Conservation (phyloP, 192 early-diverging fungal species). For the Coemansia sp. region DNA sequence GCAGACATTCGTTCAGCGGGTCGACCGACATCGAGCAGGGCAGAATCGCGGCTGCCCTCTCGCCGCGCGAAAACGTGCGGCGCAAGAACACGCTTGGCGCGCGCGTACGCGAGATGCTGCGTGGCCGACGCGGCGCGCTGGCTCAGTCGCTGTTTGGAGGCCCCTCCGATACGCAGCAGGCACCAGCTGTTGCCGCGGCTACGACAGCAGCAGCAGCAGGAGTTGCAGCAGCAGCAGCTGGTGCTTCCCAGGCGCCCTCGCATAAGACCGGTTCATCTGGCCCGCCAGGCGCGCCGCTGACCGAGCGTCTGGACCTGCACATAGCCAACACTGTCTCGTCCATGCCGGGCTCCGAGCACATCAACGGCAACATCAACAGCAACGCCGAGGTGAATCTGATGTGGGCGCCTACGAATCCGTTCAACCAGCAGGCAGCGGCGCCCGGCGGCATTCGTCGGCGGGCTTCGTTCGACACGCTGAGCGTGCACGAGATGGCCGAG, state of each 20-base stretch:
- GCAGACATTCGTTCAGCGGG: slow-evolving; percentile 49
- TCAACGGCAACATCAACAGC: not conserved
- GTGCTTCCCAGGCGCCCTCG: not conserved
- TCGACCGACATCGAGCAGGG: slow-evolving; percentile 48
- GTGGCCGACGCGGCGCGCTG: not conserved
- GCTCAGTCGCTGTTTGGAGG: not conserved
- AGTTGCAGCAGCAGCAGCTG: slow-evolving; percentile 3
- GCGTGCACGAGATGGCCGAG: slow-evolving; percentile 49
- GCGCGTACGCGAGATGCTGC: slow-evolving; percentile 34
- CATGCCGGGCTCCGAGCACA: too few relatives aligned
- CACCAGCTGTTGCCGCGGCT: too few relatives aligned
- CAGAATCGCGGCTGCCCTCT: slow-evolving; percentile 31
- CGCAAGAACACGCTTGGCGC: slow-evolving; percentile 40
- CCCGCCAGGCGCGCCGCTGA: not conserved
- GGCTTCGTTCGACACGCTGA: slow-evolving; percentile 42
- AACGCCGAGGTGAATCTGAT: not conserved
- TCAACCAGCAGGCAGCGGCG: slow-evolving; percentile 2
- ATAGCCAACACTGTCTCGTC: slow-evolving; percentile 2
- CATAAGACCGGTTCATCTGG: not conserved
- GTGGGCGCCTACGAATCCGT: slow-evolving; percentile 24
- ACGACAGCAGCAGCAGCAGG: not conserved
- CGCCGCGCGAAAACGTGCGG: slow-evolving; percentile 38
- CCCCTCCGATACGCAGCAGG: not conserved
- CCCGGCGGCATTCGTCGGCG: slow-evolving; percentile 21
- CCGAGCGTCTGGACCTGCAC: slow-evolving; percentile 4